A percentile compares a stretch with the other conserved stretches of the same genome.
Evolutionary conservation across 2,329 filamentous ascomycete species (phyloP).

Genomic region (Helotiales sp.): DNA sequence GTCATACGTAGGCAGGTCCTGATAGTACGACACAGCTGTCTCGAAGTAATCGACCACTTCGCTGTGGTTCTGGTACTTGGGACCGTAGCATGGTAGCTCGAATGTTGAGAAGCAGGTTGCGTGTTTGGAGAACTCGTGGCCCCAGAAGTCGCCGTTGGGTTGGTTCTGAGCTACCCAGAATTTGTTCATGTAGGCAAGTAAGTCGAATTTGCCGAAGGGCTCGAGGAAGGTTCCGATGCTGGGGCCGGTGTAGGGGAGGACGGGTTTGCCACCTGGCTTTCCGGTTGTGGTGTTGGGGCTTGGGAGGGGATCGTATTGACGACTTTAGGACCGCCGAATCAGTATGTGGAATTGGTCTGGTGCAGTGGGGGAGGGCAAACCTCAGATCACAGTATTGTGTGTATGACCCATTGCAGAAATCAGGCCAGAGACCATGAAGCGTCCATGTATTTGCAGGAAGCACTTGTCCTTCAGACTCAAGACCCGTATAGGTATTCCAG

Average conservation of each 20-base stretch:
- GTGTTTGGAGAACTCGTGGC: constrained; percentile 71
- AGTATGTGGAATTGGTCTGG: not conserved
- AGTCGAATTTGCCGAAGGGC: constrained; percentile 61
- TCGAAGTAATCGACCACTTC: constrained; percentile 69
- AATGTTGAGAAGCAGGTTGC: constrained; percentile 71
- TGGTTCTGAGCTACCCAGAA: constrained; percentile 65
- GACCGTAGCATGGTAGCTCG: constrained; percentile 67
- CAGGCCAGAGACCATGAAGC: constrained; percentile 49
- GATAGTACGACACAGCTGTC: constrained; percentile 63
- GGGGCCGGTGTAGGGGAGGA: constrained; percentile 62
- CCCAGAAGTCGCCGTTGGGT: constrained; percentile 66
- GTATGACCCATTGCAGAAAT: constrained; percentile 60
- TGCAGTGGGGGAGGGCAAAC: constrained; percentile 30
- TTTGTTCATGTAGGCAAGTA: constrained; percentile 69
- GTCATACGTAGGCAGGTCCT: constrained; percentile 60
- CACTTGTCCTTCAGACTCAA: constrained; percentile 60
- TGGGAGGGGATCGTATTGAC: constrained; percentile 67
- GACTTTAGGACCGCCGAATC: constrained; percentile 43
- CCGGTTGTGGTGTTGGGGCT: constrained; percentile 68
- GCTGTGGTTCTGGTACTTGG: constrained; percentile 57
- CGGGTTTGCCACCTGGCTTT: constrained; percentile 55
- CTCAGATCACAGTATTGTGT: constrained; percentile 70
- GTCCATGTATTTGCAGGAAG: constrained; percentile 63
- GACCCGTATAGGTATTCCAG: constrained; percentile 68
- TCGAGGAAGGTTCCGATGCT: constrained; percentile 63